These are phyloP conservation scores for Aegle marmelos DNA, from an alignment of 345 rosid species.

Conservation along the genomic window DNA sequence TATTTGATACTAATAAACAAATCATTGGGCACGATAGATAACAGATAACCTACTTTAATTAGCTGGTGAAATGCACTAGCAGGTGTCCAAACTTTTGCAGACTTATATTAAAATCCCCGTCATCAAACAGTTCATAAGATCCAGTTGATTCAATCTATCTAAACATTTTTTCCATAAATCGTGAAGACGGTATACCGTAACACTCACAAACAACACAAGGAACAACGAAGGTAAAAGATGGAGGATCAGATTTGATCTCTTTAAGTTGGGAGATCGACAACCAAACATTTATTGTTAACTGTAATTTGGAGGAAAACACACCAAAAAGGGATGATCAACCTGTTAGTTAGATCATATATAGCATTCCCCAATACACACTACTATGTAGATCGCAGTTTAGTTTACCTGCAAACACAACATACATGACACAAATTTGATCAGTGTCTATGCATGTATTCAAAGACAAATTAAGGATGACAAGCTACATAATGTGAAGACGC, in stretches of 20 bases:
- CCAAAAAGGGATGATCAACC: conserved; percentile 26
- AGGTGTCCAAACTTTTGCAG: background rate
- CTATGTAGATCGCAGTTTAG: conserved; percentile 14
- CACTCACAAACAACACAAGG: background rate
- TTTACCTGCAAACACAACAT: conserved; percentile 24
- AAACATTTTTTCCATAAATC: background rate
- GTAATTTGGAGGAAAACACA: conserved; percentile 19
- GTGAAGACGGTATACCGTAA: background rate
- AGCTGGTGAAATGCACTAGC: background rate
- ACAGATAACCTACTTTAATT: background rate
- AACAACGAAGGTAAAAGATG: background rate
- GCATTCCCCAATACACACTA: conserved; percentile 10
- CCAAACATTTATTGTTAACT: conserved; percentile 12
- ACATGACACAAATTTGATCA: background rate
- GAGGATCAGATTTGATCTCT: conserved; percentile 15
- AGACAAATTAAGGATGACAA: background rate
- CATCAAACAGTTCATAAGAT: background rate
- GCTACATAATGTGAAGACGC: background rate
- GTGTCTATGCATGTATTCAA: background rate
- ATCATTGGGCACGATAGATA: background rate
- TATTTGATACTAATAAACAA: too few species aligned
- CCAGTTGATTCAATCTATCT: background rate
- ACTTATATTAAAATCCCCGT: background rate
- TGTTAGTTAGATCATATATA: conserved; percentile 8
- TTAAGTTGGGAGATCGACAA: conserved; percentile 14